Base-by-base conservation (phyloP, 176 grass and related monocot genomes). In the Carex pumila region DNA sequence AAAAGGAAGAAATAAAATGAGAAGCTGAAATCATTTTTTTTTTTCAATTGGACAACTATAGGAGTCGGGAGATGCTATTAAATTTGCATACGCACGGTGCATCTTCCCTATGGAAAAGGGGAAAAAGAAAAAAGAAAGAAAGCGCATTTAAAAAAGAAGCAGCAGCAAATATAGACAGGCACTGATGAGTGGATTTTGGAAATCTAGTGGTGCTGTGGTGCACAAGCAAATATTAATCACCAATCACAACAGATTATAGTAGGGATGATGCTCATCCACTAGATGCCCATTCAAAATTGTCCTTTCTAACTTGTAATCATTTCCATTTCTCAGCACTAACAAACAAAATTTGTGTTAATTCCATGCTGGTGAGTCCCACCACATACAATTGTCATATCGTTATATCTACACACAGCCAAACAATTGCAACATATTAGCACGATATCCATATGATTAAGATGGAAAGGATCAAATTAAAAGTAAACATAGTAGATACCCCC, bases 241-340 rank as follows among this genome's bases (percentile, higher is more conserved):
- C 19, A 57, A 57, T 56, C 29, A 78, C 50, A 78, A 78, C 50
- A 78, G 29, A 78, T 55, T 22, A 49, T 65, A 69, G 61, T 54
- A 66, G 37, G 61, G 60, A 66, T 82, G 18, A 65, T 65, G 80
- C 61, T 50, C 12, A 19, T 34, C 39, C 80, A 82, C 80, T 82
- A 81, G 11, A 65, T 3, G 41, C 77, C 56, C 43, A 11, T 67
- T 53, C 59, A 67, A 19, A 12, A 66, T 1, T 82, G 80, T 53
- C 5, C 81, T 31, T 81, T 39, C 68, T 15, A 55, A 69, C 71
- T 30, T 50, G 21, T 22, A 41, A 37, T 15, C 2, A 76, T 50
- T 50, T 8, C 47, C 47, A 50, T 50, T 29, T 83, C 45, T 63
- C 10, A 65, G 8, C 49, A 52, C 81, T 83, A 52, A 68, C 37